A percentile compares a stretch with the other conserved stretches of the same genome.
phyloP scores from a whole-genome alignment of 192 early-diverging fungal species.

The Podila epigama region DNA sequence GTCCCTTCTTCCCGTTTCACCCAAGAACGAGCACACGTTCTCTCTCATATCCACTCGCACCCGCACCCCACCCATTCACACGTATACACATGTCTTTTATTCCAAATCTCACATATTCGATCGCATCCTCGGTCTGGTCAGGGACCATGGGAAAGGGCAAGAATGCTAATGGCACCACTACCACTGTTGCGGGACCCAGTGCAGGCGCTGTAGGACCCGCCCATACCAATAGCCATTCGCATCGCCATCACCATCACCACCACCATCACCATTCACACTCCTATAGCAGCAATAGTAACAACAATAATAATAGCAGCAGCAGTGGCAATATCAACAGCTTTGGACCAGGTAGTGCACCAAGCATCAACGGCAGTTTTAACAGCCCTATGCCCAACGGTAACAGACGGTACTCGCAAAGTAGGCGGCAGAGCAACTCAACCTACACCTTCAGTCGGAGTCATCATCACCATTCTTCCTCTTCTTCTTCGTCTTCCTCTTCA shows the following conservation, averaged over 20 bases:
- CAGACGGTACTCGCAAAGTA: slow-evolving; percentile 29
- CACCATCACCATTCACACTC: slow-evolving; percentile 13
- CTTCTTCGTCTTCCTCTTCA: neutral
- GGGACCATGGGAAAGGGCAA: slow-evolving; percentile 41
- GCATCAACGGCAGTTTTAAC: neutral
- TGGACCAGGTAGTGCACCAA: no score
- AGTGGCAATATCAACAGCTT: no score
- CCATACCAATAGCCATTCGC: slow-evolving; percentile 5
- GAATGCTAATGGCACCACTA: slow-evolving; percentile 1
- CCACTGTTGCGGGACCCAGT: slow-evolving; percentile 6
- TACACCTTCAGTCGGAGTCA: slow-evolving; percentile 48
- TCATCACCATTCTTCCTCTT: slow-evolving; percentile 11
- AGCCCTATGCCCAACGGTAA: neutral
- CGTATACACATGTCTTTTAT: slow-evolving; percentile 25
- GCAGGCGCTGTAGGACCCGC: slow-evolving; percentile 8
- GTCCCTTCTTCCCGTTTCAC: neutral
- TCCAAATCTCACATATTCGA: slow-evolving; percentile 34
- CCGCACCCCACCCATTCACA: neutral
- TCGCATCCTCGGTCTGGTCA: slow-evolving; percentile 46
- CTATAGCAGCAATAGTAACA: neutral
- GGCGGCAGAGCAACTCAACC: slow-evolving; percentile 21
- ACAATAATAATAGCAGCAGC: neutral
- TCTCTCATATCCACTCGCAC: neutral
- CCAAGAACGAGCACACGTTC: neutral
- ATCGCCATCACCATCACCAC: slow-evolving; percentile 17